phyloP scores from a whole-genome alignment of 192 early-diverging fungal species.

The Coemansia umbellata region DNA sequence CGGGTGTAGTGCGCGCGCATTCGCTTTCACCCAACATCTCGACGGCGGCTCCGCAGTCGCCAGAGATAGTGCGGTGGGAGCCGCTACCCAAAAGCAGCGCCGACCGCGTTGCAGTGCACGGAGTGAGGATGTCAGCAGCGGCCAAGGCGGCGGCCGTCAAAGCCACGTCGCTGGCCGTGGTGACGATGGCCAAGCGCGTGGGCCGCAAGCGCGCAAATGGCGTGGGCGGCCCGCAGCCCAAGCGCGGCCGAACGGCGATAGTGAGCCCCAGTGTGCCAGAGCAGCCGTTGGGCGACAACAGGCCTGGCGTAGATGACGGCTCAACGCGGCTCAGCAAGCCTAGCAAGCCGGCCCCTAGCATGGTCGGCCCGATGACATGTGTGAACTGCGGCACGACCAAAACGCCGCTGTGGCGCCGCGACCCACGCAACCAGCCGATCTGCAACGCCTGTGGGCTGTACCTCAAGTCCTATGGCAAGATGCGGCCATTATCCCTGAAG shows the following conservation, averaged over 20 bases:
- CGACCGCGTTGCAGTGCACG: constrained; percentile 25
- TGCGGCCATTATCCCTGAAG: constrained; percentile 50
- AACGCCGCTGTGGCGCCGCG: constrained; percentile 78
- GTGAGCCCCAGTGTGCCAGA: too few species aligned
- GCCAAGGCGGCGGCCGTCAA: constrained; percentile 40
- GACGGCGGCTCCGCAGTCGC: too few species aligned
- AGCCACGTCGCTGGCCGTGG: constrained; percentile 29
- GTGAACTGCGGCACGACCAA: constrained; percentile 74
- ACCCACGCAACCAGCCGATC: constrained; percentile 68
- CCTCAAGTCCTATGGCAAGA: constrained; percentile 47
- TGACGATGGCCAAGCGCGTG: constrained; percentile 23
- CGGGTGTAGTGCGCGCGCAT: too few species aligned
- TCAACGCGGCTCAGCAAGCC: too few species aligned
- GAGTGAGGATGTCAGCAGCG: constrained; percentile 42
- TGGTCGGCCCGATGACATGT: constrained; percentile 53
- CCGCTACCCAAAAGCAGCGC: constrained; percentile 27
- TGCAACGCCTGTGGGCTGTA: constrained; percentile 77
- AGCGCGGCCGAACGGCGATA: constrained; percentile 10
- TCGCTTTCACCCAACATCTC: too few species aligned
- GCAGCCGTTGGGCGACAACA: too few species aligned
- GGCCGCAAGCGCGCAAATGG: too few species aligned
- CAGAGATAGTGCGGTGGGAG: constrained; percentile 7
- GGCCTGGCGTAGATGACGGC: too few species aligned
- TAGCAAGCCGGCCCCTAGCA: too few species aligned
- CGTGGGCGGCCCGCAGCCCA: constrained; percentile 6